Evolutionary conservation across 208 protist genomes (phyloP).

Genomic region (Acanthamoeba healyi): DNA sequence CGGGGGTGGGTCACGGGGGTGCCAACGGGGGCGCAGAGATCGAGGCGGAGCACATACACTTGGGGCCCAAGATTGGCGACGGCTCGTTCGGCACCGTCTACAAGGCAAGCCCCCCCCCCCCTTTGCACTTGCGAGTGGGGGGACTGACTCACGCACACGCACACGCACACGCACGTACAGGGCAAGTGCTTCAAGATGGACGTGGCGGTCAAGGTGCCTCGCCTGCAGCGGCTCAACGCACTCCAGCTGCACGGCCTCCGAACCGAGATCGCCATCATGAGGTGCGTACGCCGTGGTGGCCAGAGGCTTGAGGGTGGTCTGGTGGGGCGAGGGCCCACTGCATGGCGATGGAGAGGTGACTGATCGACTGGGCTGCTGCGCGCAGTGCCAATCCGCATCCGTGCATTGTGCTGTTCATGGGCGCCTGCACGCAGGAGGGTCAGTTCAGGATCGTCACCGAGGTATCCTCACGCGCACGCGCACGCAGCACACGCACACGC

Average conservation of each 20-base stretch:
- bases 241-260: conserved; percentile 9
- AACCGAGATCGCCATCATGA: conserved; percentile 73
- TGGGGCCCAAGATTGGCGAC: conserved; percentile 66
- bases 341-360: not conserved
- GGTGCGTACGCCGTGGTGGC: too few species aligned
- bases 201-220: conserved; percentile 85
- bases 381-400: conserved; percentile 76
- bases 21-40: conserved; percentile 23
- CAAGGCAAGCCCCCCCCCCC: not conserved
- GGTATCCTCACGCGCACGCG: not conserved
- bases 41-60: not conserved
- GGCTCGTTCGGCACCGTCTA: conserved; percentile 67
- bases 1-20: too few species aligned
- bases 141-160: not conserved
- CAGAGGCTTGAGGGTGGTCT: too few species aligned
- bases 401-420: conserved; percentile 84
- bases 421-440: conserved; percentile 81
- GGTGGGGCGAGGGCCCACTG: too few species aligned
- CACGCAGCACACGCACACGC: not conserved
- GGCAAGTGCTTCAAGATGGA: conserved; percentile 80
- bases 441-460: conserved; percentile 83
- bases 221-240: conserved; percentile 55
- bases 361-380: not conserved
- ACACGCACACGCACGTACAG: too few species aligned
- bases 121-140: too few species aligned